Conservation (phyloP, 257 asterid genomes). For the Solanum ossicruentum region DNA sequence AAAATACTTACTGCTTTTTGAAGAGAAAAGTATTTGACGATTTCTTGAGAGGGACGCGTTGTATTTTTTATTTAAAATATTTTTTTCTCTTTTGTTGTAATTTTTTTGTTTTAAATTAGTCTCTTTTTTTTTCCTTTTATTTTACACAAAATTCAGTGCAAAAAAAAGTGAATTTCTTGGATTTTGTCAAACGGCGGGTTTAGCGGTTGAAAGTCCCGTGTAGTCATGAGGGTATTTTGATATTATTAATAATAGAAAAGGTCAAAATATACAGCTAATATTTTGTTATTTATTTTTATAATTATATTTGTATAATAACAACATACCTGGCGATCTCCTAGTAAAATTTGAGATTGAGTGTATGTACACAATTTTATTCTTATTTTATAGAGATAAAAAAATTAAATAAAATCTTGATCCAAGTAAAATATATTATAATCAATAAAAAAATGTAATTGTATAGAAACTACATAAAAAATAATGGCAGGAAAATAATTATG, state of each 20-base stretch:
- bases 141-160: slow-evolving; percentile 20
- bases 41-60: slow-evolving; percentile 66
- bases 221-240: not conserved
- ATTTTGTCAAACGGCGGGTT: not conserved
- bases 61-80: not conserved
- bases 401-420: too few species aligned
- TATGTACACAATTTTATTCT: too few species aligned
- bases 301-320: too few species aligned
- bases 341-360: too few species aligned
- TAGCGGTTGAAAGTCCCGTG: not conserved
- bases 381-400: too few species aligned
- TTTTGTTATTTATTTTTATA: not conserved
- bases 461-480: too few species aligned
- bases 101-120: not conserved
- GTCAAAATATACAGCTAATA: not conserved
- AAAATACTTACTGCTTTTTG: not conserved
- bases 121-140: not conserved
- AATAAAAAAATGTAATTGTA: too few species aligned
- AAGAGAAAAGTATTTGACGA: slow-evolving; percentile 19
- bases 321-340: too few species aligned
- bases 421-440: too few species aligned
- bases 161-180: not conserved
- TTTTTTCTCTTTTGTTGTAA: too few species aligned
- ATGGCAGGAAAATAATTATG: too few species aligned
- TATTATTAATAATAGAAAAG: not conserved